Percentiles rank a stretch among this genome's conserved stretches.
Conservation (phyloP, 179 eudicot genomes). For the Patellifolia procumbens region DNA sequence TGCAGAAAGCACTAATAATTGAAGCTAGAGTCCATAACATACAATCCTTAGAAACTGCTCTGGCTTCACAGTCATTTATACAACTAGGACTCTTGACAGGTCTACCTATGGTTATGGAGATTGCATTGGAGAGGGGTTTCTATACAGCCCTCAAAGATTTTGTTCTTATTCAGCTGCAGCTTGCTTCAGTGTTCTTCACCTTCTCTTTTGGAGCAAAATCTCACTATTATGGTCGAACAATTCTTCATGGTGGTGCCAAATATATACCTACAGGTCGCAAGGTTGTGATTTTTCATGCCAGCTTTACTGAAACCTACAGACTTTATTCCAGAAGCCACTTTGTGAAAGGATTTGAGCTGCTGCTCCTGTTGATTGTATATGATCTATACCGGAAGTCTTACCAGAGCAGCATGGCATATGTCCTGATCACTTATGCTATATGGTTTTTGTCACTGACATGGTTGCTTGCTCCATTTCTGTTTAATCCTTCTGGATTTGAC, state of each 20-base stretch:
- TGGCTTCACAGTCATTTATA: slow-evolving; percentile 92
- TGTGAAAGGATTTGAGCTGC: slow-evolving; percentile 85
- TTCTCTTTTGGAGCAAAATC: slow-evolving; percentile 90
- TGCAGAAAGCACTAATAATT: slow-evolving; percentile 63
- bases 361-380: slow-evolving; percentile 70
- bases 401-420: slow-evolving; percentile 65
- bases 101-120: slow-evolving; percentile 94
- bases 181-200: slow-evolving; percentile 95
- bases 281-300: slow-evolving; percentile 86
- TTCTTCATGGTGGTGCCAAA: slow-evolving; percentile 95
- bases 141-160: slow-evolving; percentile 80
- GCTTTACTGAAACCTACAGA: slow-evolving; percentile 85
- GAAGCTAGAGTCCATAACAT: slow-evolving; percentile 76
- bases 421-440: slow-evolving; percentile 75
- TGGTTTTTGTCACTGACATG: slow-evolving; percentile 95
- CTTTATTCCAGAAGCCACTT: slow-evolving; percentile 92
- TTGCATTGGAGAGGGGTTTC: slow-evolving; percentile 82
- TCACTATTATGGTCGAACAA: slow-evolving; percentile 89
- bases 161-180: slow-evolving; percentile 91
- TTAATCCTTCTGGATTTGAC: slow-evolving; percentile 90
- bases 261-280: slow-evolving; percentile 90
- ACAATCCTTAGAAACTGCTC: slow-evolving; percentile 78
- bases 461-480: slow-evolving; percentile 94
- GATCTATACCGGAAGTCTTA: slow-evolving; percentile 71
- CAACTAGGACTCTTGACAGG: slow-evolving; percentile 95